Evolutionary conservation across 768 basidiomycete genomes (phyloP), one percentile per base, ranked within the genome.

Genomic region (Amanita exitialis): DNA sequence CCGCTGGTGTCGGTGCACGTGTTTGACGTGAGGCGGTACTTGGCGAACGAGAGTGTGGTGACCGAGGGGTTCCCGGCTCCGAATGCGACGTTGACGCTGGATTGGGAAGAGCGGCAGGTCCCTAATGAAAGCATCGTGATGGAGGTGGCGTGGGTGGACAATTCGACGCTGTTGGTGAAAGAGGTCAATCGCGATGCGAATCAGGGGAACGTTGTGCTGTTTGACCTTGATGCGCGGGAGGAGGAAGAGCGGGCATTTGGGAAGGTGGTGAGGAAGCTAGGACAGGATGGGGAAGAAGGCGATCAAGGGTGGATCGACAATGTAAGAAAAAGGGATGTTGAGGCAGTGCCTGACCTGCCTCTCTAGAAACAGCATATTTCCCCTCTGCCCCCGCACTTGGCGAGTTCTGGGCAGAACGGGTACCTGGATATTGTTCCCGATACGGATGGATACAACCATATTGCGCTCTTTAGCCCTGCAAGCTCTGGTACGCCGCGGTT

Each of bases 231-330:
- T 49, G 59, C 57, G 18, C 57, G 56, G 20, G 61, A 60, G 44
- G 56, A 58, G 6, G 48, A 56, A 5, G 54, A 59, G 1, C 66
- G 66, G 41, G 65, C 66, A 9, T 59, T 58, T 28, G 81, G 83
- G 6, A 61, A 57, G 42, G 79, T 90, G 12, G 86, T 91, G 6
- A 71, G 95, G 52, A 83, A 73, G 54, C 72, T 95, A 8, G 95
- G 93, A 3, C 77, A 79, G 61, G 62, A 82, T 32, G 95, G 90
- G 5, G 94, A 93, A 59, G 76, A 95, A 60, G 86, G 82, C 0
- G 95, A 96, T 60, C 80, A 81, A 34, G 96, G 96, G 1, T 99
- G 96, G 96, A 91, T 97, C 54, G 90, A 97, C 46, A 69, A 79
- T 54, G 92, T 90, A 56, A 54, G 84, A 71, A 27, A 41, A 28